Conservation (phyloP, 257 asterid genomes). For the Przewalskia tangutica region DNA sequence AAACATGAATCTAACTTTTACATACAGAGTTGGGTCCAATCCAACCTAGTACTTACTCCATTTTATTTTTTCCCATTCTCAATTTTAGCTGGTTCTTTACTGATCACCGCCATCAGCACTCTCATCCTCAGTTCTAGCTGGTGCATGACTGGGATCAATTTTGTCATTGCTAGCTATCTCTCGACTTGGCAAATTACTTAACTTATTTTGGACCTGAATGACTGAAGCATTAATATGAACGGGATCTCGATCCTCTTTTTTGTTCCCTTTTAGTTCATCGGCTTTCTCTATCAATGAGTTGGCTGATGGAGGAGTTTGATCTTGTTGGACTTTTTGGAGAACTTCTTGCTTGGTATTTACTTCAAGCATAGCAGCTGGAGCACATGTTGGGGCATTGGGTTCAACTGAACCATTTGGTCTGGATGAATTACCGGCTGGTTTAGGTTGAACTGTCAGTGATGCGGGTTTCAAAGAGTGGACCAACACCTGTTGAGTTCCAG, state of each 20-base stretch:
- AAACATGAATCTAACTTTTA: not conserved
- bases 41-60: not conserved
- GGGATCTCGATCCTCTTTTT: conserved; percentile 11
- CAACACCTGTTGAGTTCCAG: not conserved
- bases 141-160: not conserved
- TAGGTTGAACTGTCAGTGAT: not conserved
- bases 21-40: not conserved
- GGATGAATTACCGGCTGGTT: not conserved
- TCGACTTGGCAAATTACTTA: conserved; percentile 3
- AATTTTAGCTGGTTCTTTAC: conserved; percentile 5
- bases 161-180: not conserved
- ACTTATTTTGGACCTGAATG: conserved; percentile 14
- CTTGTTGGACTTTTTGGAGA: conserved; percentile 13
- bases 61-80: not conserved
- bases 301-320: conserved; percentile 18
- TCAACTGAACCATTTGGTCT: not conserved
- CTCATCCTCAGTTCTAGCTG: not conserved
- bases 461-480: not conserved
- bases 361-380: conserved; percentile 14
- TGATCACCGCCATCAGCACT: not conserved
- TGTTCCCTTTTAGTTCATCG: conserved; percentile 14
- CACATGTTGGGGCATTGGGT: not conserved
- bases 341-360: conserved; percentile 30
- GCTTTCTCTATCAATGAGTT: conserved; percentile 11
- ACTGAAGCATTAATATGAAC: conserved; percentile 8